Base-by-base conservation (phyloP, 2,329 filamentous ascomycete genomes). In the Trichoderma guizhouense region DNA sequence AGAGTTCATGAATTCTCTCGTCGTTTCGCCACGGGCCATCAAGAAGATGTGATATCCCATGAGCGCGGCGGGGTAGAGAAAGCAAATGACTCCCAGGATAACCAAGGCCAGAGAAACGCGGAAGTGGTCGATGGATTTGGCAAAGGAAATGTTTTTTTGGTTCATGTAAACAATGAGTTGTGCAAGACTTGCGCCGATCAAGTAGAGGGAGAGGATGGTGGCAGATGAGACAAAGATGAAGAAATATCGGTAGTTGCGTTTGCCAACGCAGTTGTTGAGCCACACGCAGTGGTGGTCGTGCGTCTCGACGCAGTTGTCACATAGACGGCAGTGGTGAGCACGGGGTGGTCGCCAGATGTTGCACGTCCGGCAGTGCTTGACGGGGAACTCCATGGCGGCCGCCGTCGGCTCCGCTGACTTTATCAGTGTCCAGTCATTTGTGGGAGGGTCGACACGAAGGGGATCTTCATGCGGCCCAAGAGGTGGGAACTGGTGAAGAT, bases 281-380 rank as follows among this genome's bases (percentile, higher is more conserved):
- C 96, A 99, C 18, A 98, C 95, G 78, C 96, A 99, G 82, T 99
- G 96, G 79, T 99, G 96, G 79, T 99, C 96, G 76, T 98, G 94
- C 0, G 94, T 97, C 82, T 99, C 96, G 73, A 99, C 89, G 80
- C 96, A 99, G 81, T 97, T 98, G 82, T 99, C 95, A 83, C 96
- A 99, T 32, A 97, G 88, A 71, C 96, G 93, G 82, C 96, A 99
- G 83, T 99, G 96, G 79, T 99, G 97, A 72, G 94, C 94, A 72
- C 96, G 93, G 32, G 95, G 95, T 43, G 96, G 96, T 2, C 96
- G 92, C 96, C 96, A 99, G 76, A 99, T 95, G 78, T 94, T 94
- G 85, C 96, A 99, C 21, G 95, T 97, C 79, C 95, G 95, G 88
- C 96, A 99, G 83, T 97, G 98, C 83, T 99, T 98, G 73, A 95